phyloP scores from a whole-genome alignment of 2,329 filamentous ascomycete species.

The Colletotrichum musae region DNA sequence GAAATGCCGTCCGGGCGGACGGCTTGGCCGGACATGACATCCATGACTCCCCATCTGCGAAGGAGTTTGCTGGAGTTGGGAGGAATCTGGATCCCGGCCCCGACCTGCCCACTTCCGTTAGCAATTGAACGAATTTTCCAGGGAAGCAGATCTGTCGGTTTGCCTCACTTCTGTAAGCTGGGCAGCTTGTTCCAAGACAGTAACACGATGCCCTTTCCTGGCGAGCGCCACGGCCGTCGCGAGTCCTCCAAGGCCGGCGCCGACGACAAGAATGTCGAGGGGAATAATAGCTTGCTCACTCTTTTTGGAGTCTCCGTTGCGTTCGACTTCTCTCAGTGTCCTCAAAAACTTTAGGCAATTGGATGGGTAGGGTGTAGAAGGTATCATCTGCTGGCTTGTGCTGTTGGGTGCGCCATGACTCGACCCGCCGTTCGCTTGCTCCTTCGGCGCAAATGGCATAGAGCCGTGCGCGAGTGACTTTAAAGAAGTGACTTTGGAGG shows the following conservation, averaged over 20 bases:
- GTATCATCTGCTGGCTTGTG: not conserved
- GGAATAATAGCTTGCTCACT: not conserved
- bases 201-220: constrained; percentile 36
- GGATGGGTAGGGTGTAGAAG: constrained; percentile 30
- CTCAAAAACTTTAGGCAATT: constrained; percentile 38
- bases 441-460: not conserved
- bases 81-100: constrained; percentile 43
- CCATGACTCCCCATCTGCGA: constrained; percentile 42
- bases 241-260: constrained; percentile 41
- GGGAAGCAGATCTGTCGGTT: too few relatives aligned
- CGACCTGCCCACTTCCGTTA: constrained; percentile 26
- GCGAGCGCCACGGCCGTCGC: constrained; percentile 36
- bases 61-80: constrained; percentile 43
- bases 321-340: not conserved
- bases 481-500: too few relatives aligned
- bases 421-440: not conserved
- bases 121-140: not conserved
- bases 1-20: constrained; percentile 42
- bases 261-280: constrained; percentile 37
- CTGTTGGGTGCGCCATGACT: not conserved
- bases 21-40: constrained; percentile 44
- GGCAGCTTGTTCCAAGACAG: constrained; percentile 38
- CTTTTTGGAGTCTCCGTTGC: not conserved
- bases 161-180: constrained; percentile 25
- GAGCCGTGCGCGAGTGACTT: not conserved